These are phyloP conservation scores for Metschnikowia drakensbergensis DNA, from an alignment of 805 yeast genomes.

Conservation along the genomic window DNA sequence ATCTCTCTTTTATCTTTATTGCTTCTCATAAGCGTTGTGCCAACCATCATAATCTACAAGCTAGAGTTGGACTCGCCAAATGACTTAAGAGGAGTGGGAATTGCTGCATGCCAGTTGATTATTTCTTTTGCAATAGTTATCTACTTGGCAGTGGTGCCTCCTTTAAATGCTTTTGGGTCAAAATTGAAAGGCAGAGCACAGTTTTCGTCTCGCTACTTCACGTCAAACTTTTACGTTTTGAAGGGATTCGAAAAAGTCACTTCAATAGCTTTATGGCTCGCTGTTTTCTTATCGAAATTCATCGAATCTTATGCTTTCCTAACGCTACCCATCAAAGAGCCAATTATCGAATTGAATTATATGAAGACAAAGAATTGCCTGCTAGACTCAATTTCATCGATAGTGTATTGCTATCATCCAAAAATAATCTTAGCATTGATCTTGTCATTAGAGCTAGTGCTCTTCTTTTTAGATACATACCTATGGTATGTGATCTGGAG, in stretches of 20 bases:
- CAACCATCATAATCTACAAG: conserved; percentile 47
- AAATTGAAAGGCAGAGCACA: conserved; percentile 32
- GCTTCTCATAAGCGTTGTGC: conserved; percentile 45
- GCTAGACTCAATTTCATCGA: conserved; percentile 50
- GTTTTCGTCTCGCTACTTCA: conserved; percentile 39
- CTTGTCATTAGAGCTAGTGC: conserved; percentile 56
- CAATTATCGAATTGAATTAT: conserved; percentile 61
- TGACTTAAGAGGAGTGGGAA: conserved; percentile 32
- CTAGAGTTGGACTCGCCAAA: conserved; percentile 23
- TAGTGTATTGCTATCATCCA: conserved; percentile 57
- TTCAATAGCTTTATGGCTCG: conserved; percentile 66
- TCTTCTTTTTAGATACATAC: conserved; percentile 78
- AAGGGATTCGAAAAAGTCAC: conserved; percentile 53
- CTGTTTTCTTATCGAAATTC: conserved; percentile 64
- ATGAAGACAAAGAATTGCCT: conserved; percentile 60
- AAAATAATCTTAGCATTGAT: conserved; percentile 51
- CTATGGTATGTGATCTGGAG: conserved; percentile 84
- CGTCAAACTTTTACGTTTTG: conserved; percentile 54
- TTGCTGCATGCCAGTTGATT: conserved; percentile 54
- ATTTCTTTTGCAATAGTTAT: conserved; percentile 51
- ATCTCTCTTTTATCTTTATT: conserved; percentile 39
- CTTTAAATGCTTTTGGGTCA: conserved; percentile 49
- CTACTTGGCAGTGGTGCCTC: conserved; percentile 60
- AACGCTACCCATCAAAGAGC: conserved; percentile 79
- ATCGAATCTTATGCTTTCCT: conserved; percentile 90